phyloP scores from a whole-genome alignment of 139 green algal genomes.

The Chlamydomonas asymmetrica region DNA sequence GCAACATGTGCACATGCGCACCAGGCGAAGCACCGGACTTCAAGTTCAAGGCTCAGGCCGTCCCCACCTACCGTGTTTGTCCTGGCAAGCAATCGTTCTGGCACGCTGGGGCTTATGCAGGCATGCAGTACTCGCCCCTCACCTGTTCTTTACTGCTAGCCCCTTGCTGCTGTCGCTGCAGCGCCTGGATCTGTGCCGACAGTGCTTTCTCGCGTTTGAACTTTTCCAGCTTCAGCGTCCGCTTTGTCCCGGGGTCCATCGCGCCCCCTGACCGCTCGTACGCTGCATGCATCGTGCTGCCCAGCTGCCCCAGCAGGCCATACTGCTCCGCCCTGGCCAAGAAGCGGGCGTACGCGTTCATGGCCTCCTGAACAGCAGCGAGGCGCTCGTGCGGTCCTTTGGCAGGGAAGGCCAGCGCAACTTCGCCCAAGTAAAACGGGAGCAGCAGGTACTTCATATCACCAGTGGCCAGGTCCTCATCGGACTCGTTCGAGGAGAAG shows the following conservation, averaged over 20 bases:
- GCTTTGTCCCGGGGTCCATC: conserved; percentile 22
- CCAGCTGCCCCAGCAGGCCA: conserved; percentile 28
- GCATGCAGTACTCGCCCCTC: too few relatives aligned
- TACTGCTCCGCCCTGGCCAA: conserved; percentile 37
- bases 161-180: conserved; percentile 20
- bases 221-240: conserved; percentile 33
- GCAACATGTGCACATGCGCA: too few relatives aligned
- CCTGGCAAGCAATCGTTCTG: too few relatives aligned
- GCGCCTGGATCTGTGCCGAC: conserved; percentile 17
- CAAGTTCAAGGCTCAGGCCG: too few relatives aligned
- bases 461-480: conserved; percentile 55
- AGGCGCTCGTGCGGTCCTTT: too few relatives aligned
- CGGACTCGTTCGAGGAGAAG: conserved; percentile 64
- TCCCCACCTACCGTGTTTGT: too few relatives aligned
- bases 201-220: conserved; percentile 45
- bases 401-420: too few relatives aligned
- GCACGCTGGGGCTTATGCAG: too few relatives aligned
- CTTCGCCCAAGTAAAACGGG: conserved; percentile 40
- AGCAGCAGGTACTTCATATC: conserved; percentile 65
- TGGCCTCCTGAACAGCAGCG: neutral
- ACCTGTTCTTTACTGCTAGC: too few relatives aligned
- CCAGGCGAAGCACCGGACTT: too few relatives aligned
- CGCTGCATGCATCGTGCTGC: neutral
- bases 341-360: conserved; percentile 5
- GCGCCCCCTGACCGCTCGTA: neutral